Conservation (phyloP, 2,329 filamentous ascomycete species). For the Sclerotinia glacialis region DNA sequence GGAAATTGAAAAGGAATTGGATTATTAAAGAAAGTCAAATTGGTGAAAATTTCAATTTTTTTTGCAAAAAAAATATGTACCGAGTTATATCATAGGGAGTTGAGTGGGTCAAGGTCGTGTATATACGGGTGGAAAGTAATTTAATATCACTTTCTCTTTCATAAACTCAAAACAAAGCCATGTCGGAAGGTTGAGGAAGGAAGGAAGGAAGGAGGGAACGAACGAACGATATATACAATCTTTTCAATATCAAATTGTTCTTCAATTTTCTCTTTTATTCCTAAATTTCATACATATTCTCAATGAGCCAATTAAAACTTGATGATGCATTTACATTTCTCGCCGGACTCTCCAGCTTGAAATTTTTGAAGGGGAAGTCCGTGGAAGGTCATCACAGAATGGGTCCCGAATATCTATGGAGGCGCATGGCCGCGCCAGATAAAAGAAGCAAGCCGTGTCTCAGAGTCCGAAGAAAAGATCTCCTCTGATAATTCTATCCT, state of each 20-base stretch:
- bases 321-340: background rate
- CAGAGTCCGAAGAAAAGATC: background rate
- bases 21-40: background rate
- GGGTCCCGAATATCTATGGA: background rate
- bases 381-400: conserved; percentile 10
- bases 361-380: conserved; percentile 16
- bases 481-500: background rate
- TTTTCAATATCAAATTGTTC: background rate
- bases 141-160: background rate
- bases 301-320: background rate
- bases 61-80: background rate
- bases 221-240: too few relatives aligned
- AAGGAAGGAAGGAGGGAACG: too few relatives aligned
- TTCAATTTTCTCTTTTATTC: background rate
- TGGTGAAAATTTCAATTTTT: background rate
- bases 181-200: conserved; percentile 14
- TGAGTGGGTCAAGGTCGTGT: conserved; percentile 13
- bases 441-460: conserved; percentile 10
- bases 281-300: background rate
- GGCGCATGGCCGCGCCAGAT: background rate
- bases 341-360: conserved; percentile 3
- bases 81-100: background rate
- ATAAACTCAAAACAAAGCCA: background rate
- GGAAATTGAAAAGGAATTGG: background rate
- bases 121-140: conserved; percentile 1